Conservation (phyloP, 306 rosid species). For the Trichosanthes cucumerina region DNA sequence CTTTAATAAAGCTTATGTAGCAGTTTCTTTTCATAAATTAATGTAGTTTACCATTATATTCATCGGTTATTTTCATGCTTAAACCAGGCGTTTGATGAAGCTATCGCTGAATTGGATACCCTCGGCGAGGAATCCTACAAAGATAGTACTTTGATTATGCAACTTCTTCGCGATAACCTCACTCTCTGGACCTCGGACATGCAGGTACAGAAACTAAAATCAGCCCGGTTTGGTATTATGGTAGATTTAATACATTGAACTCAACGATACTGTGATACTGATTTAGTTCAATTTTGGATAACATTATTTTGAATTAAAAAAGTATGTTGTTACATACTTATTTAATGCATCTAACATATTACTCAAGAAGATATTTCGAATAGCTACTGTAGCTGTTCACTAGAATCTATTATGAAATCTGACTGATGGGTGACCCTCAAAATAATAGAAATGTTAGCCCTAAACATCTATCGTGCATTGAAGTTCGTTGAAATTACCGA, state of each 20-base stretch:
- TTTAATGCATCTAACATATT: neutral
- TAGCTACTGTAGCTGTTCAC: neutral
- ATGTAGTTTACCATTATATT: neutral
- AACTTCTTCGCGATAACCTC: conserved; percentile 97
- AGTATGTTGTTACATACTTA: neutral
- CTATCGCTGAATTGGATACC: conserved; percentile 95
- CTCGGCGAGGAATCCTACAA: conserved; percentile 98
- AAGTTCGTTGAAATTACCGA: neutral
- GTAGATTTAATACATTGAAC: neutral
- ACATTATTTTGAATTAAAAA: neutral
- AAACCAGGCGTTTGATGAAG: conserved; percentile 90
- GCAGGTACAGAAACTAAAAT: conserved; percentile 57
- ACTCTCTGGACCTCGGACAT: conserved; percentile 99
- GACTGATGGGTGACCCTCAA: neutral
- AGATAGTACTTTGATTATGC: conserved; percentile 99
- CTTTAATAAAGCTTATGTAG: neutral
- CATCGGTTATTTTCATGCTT: neutral
- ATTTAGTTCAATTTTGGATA: neutral
- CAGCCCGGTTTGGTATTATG: neutral
- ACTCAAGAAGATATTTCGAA: neutral
- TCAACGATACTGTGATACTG: neutral
- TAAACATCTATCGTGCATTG: neutral
- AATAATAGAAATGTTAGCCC: neutral
- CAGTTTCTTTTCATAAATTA: neutral
- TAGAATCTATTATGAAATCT: neutral